Evolutionary conservation across 2,329 filamentous ascomycete genomes (phyloP), one percentile per base, ranked within the genome.

Genomic region (Alternaria longipes): DNA sequence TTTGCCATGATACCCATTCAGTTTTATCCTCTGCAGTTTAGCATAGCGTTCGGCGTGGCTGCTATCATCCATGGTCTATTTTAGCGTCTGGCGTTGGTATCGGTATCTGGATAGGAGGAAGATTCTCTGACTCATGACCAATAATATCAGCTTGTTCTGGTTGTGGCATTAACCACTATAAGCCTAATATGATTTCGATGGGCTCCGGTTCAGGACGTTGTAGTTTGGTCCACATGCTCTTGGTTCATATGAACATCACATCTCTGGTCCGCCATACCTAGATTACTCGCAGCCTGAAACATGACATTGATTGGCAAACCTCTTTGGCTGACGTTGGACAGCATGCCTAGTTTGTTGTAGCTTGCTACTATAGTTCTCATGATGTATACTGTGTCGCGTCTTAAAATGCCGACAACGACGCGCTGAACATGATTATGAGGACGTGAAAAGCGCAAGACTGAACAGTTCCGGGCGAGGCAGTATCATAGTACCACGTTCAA

Each of bases 1-100:
- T 47, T 26, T 47, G 34, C 40, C 53, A 42, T 41, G 58, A 60
- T 60, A 60, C 59, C 54, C 54, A 51, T 54, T n/a, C n/a, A 26
- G n/a, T 44, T 52, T 44, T 52, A 54, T 54, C 14, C 40, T 32
- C 18, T 50, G 28, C 45, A 56, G 50, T 16, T 60, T 51, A 38
- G 53, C 40, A 41, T 60, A 60, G 57, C 57, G 46, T 46, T 46
- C 20, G 53, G 45, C 45, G 36, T 28, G 41, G 41, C 22, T 56
- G 8, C 34, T 28, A 26, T 16, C 9, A 52, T 8, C 16, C 20
- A 24, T 5, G 18, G 38, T 46, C 9, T 11, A 22, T n/a, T 42
- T 18, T 50, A n/a, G 30, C 30, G 46, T 8, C 20, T 50, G 3
- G 20, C 4, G 46, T 41, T 41, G 38, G 32, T 50, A 50, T 12